A percentile compares a stretch with the other conserved stretches of the same genome.
Conservation (phyloP, 2,329 filamentous ascomycete genomes). For the Colletotrichum magnum region DNA sequence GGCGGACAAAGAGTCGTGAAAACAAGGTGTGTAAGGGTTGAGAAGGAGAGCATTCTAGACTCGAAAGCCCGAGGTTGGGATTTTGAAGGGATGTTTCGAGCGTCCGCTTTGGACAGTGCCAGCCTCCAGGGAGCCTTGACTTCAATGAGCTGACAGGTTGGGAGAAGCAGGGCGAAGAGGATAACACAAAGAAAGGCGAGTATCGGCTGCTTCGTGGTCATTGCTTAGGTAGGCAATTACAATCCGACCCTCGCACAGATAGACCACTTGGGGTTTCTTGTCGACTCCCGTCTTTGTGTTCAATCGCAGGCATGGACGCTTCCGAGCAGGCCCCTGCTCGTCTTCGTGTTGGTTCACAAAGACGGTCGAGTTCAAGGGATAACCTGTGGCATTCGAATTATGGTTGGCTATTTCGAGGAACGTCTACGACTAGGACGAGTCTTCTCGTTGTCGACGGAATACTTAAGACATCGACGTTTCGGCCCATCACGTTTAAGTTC, state of each 20-base stretch:
- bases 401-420: not conserved
- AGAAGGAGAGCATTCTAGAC: not conserved
- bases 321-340: not conserved
- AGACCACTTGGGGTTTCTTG: too few species aligned
- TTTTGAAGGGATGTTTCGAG: too few species aligned
- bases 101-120: too few species aligned
- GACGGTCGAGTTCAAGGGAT: not conserved
- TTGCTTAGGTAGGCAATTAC: too few species aligned
- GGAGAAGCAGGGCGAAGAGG: too few species aligned
- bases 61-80: not conserved
- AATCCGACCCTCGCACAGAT: too few species aligned
- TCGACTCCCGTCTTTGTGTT: not conserved
- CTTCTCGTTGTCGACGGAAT: conserved; percentile 12
- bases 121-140: too few species aligned
- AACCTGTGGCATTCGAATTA: not conserved
- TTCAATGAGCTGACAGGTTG: too few species aligned
- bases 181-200: too few species aligned
- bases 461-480: not conserved
- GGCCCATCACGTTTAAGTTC: not conserved
- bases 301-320: not conserved
- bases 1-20: not conserved
- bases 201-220: too few species aligned
- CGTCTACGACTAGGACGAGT: conserved; percentile 1
- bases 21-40: not conserved
- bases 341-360: not conserved